phyloP scores from a whole-genome alignment of 805 yeast species.

The Candida gorgasii region DNA sequence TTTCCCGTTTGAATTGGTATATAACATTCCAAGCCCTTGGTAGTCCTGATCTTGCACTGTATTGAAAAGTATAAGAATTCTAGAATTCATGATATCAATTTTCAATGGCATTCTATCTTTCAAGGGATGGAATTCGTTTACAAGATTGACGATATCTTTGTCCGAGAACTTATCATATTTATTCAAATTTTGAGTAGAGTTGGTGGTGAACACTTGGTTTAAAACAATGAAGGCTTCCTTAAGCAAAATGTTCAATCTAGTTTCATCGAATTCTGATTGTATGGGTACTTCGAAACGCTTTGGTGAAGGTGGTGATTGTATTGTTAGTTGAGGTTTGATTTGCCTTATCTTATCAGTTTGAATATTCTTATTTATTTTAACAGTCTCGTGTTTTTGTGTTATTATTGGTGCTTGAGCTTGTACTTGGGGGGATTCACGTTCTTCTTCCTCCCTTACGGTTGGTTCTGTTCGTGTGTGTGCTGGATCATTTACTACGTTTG shows the following conservation, averaged over 20 bases:
- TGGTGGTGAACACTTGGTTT: slow-evolving; percentile 19
- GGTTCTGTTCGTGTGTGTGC: neutral
- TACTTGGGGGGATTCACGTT: slow-evolving; percentile 8
- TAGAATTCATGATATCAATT: slow-evolving; percentile 3
- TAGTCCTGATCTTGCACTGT: slow-evolving; percentile 8
- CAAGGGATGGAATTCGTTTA: slow-evolving; percentile 3
- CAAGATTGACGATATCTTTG: neutral
- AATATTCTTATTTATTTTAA: slow-evolving; percentile 12
- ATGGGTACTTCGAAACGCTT: slow-evolving; percentile 6
- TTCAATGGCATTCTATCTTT: slow-evolving; percentile 5
- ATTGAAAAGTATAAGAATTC: slow-evolving; percentile 5
- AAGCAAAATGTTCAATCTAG: slow-evolving; percentile 20
- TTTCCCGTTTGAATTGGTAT: slow-evolving; percentile 25
- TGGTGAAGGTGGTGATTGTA: slow-evolving; percentile 5
- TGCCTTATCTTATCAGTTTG: slow-evolving; percentile 10
- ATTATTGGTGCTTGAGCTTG: neutral
- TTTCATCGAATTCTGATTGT: slow-evolving; percentile 18
- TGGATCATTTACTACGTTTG: neutral
- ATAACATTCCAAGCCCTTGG: slow-evolving; percentile 33
- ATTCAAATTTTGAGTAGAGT: neutral
- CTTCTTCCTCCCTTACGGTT: too few species aligned
- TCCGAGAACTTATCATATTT: slow-evolving; percentile 5
- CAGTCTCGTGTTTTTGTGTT: neutral
- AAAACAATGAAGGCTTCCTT: slow-evolving; percentile 25
- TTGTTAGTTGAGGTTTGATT: neutral